Base-by-base conservation (phyloP, 768 basidiomycete species). In the Lyophyllum shimeji region DNA sequence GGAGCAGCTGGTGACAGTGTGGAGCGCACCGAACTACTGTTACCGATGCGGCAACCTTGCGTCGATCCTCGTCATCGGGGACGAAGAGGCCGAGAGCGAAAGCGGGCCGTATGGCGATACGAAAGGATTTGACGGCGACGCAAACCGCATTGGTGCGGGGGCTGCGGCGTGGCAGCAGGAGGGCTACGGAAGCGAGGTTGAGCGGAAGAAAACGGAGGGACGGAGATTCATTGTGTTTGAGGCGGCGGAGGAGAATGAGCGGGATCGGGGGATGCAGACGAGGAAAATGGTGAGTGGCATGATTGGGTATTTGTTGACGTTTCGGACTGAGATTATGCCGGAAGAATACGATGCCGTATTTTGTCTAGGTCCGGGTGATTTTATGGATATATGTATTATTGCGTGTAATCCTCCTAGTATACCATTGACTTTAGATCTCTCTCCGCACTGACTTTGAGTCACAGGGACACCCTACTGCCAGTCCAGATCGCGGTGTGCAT, bases 1-100 rank as follows among this genome's bases (percentile, higher is more conserved):
- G 67, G 83, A 88, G 58, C 81, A 87, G 60, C 89, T 96, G 18
- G 93, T 95, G 12, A 96, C 93, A 0, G 93, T 96, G 9, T 96
- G 93, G 93, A 87, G 85, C 5, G 93, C 93, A 48, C 91, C 92
- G 27, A 95, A 93, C 65, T 93, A 93, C 67, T 95, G 79, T 57
- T 82, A 81, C 57, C 71, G 76, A 27, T 93, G 93, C 65, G 93
- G 95, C 15, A 98, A 98, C 61, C 79, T 92, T 73, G 95, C 95
- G 0, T 88, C 88, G 29, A 93, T 98, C 61, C 81, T 98, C 76
- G 93, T 89, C 1, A 82, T 97, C 13, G 79, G 82, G 52, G 90
- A 87, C 48, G 80, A 49, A 5, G 57, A 56, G 3, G 21, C 23
- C 1, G 49, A 53, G 7, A 9, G 9, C 9, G 50, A 46, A 17